Conservation (phyloP, 176 grass and related monocot genomes). For the Ampelocalamus luodianensis region DNA sequence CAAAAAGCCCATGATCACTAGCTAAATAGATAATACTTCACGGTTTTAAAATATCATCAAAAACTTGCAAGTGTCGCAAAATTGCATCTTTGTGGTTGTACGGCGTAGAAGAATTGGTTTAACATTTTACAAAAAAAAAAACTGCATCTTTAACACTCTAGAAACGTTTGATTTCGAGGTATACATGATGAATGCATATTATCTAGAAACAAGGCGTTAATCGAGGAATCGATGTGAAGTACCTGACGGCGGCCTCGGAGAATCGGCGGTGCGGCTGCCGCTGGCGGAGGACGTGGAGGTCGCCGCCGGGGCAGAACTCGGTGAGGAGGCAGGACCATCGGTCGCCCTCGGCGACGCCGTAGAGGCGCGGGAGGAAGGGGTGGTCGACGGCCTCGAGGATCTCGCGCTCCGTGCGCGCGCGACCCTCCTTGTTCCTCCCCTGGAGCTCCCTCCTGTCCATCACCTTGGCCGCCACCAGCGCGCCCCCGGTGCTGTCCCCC, state of each 20-base stretch:
- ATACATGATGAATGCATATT: neutral
- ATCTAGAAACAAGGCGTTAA: neutral
- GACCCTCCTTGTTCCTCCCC: constrained; percentile 78
- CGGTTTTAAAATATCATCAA: neutral
- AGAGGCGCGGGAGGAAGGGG: constrained; percentile 84
- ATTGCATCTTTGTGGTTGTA: neutral
- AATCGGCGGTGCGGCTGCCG: constrained; percentile 76
- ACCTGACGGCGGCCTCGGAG: constrained; percentile 92
- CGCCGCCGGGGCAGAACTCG: constrained; percentile 99
- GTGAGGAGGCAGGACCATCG: constrained; percentile 96
- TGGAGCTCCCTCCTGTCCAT: constrained; percentile 91
- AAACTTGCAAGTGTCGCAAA: neutral
- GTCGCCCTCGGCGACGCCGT: constrained; percentile 76
- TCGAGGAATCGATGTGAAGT: neutral
- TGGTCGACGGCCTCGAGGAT: constrained; percentile 94
- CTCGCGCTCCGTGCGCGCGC: constrained; percentile 88
- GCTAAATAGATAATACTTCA: neutral
- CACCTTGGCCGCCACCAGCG: constrained; percentile 86
- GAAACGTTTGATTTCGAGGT: neutral
- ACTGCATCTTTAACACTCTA: neutral
- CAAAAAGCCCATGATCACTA: constrained; percentile 43
- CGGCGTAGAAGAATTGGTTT: neutral
- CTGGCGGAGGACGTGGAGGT: constrained; percentile 96
- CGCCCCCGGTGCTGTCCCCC: neutral
- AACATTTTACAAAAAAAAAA: neutral